Base-by-base conservation (phyloP, 179 eudicot genomes). In the Carnegiea gigantea region DNA sequence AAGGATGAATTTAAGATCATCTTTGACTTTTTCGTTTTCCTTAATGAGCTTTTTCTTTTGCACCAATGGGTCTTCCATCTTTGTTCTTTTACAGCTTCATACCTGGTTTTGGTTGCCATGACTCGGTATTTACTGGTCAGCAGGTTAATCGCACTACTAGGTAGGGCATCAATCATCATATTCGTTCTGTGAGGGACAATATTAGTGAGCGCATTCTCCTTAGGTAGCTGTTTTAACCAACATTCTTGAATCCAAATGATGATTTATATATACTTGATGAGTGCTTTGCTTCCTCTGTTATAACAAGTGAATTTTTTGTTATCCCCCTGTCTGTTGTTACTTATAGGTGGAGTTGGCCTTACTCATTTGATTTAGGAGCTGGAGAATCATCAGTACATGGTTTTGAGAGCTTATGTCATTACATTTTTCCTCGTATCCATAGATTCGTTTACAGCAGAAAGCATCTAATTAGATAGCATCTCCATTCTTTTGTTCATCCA, bases 161-260 rank as follows among this genome's bases (percentile, higher is more conserved):
- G 89, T 79, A 86, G 91, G 78, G 88, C 92, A 18, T 91, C 92
- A n/a, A 76, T 91, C 51, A 88, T 91, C 86, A 91, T 90, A 70
- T 90, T 90, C 84, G 85, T 88, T 68, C 83, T 90, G 59, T 91
- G 90, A 11, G 77, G 79, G 60, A 88, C 94, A 15, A 88, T 91
- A 78, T 88, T 88, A 40, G 81, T 90, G 11, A 91, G 91, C 49
- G 88, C 92, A 11, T 79, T 89, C 77, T 92, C 91, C 30, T 84
- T 93, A 78, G 97, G 97, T 93, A 75, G 85, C 54, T 86, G 21
- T 78, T 13, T 53, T 60, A 48, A 5, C 53, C 28, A 5, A n/a
- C 67, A 60, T 60, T 60, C 67, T 60, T 60, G 28, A 60, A 4
- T 6, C 10, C 28, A 5, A 6, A n/a, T 60, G 67, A 60, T 28